Conservation (phyloP, 768 basidiomycete species). For the Tubosaeta sp. region DNA sequence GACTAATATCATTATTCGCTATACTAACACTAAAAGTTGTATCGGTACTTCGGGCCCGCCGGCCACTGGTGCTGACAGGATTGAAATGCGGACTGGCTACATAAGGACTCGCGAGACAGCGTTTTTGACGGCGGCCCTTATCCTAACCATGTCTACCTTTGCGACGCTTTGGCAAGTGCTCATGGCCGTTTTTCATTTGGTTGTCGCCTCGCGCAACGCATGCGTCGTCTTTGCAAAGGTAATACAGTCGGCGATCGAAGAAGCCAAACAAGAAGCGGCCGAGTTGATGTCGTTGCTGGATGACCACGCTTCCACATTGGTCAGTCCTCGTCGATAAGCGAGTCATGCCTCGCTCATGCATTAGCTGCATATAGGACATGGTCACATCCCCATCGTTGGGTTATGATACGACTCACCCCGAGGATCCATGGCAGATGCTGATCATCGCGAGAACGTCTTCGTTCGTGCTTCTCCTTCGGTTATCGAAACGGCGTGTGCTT, state of each 20-base stretch:
- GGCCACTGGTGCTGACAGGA: neutral
- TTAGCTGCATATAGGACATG: neutral
- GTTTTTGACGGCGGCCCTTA: neutral
- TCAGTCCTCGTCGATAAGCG: neutral
- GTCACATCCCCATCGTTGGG: constrained; percentile 1
- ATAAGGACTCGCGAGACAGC: neutral
- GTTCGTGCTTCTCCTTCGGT: constrained; percentile 18
- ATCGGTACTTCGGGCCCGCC: neutral
- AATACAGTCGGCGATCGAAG: constrained; percentile 4
- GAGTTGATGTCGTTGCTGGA: constrained; percentile 17
- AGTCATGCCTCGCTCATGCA: neutral
- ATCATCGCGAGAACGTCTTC: constrained; percentile 17
- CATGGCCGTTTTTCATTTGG: constrained; percentile 2
- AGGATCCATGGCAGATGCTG: constrained; percentile 14
- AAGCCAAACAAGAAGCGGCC: constrained; percentile 16
- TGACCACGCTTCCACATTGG: constrained; percentile 1
- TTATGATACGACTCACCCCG: neutral
- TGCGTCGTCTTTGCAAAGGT: constrained; percentile 9
- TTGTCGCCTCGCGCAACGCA: constrained; percentile 11
- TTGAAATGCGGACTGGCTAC: neutral
- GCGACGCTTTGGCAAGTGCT: constrained; percentile 3
- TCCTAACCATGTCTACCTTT: constrained; percentile 9
- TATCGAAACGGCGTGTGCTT: constrained; percentile 17
- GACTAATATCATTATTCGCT: neutral
- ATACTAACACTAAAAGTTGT: neutral